Percentiles rank a stretch among this genome's conserved stretches.
These are phyloP conservation scores for Wallacemonas sp. DNA, from an alignment of 208 protist species.

Conservation along the genomic window DNA sequence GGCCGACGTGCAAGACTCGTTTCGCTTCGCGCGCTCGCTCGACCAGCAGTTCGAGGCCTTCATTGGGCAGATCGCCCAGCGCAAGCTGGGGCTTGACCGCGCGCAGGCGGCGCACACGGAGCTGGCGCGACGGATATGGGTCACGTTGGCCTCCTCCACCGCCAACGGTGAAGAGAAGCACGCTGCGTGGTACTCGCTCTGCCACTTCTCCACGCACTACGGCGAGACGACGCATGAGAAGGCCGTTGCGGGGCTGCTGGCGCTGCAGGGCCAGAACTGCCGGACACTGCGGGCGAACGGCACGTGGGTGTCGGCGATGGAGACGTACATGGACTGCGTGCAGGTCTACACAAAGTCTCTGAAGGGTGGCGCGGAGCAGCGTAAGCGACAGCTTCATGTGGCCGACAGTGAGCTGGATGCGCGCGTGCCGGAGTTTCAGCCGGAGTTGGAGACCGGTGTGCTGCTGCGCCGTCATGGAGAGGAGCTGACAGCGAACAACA, in stretches of 20 bases:
- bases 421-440: slow-evolving; percentile 36
- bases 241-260: slow-evolving; percentile 27
- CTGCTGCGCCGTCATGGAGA: slow-evolving; percentile 40
- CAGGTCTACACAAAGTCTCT: slow-evolving; percentile 23
- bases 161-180: slow-evolving; percentile 44
- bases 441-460: slow-evolving; percentile 43
- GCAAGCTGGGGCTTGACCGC: slow-evolving; percentile 66
- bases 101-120: slow-evolving; percentile 22
- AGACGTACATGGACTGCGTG: slow-evolving; percentile 38
- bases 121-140: slow-evolving; percentile 54
- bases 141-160: slow-evolving; percentile 33
- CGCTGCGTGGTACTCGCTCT: slow-evolving; percentile 61
- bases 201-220: slow-evolving; percentile 70
- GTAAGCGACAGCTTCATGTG: slow-evolving; percentile 56
- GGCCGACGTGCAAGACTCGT: slow-evolving; percentile 53
- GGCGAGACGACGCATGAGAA: slow-evolving; percentile 15
- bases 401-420: slow-evolving; percentile 62
- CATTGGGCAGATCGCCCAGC: slow-evolving; percentile 42
- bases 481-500: slow-evolving; percentile 22
- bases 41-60: slow-evolving; percentile 55
- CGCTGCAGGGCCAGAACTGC: slow-evolving; percentile 13
- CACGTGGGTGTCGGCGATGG: slow-evolving; percentile 21
- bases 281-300: slow-evolving; percentile 14
- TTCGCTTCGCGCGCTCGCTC: slow-evolving; percentile 44
- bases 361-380: slow-evolving; percentile 34